Percentiles rank a stretch among this genome's conserved stretches.
Evolutionary conservation across 768 basidiomycete genomes (phyloP).

Genomic region (Lentinus tigrinus): DNA sequence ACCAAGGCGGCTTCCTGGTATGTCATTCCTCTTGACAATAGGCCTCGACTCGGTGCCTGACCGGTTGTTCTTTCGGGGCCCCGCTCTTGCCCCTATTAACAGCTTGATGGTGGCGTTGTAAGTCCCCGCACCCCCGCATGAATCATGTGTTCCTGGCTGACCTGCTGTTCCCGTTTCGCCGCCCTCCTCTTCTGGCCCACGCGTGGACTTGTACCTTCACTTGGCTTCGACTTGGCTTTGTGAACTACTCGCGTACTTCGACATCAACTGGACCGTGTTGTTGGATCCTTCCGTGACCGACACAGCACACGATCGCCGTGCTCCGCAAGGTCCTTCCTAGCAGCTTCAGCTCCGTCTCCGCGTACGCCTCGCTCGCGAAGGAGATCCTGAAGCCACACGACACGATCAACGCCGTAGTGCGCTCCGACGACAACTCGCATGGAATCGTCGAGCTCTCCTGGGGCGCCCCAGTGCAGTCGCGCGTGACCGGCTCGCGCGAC

Average conservation of each 20-base stretch:
- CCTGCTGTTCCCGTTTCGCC: neutral
- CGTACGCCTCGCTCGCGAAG: conserved; percentile 66
- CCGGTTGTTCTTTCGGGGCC: conserved; percentile 4
- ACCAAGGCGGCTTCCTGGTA: conserved; percentile 82
- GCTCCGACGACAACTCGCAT: conserved; percentile 47
- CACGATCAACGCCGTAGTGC: conserved; percentile 62
- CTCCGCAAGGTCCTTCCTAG: conserved; percentile 59
- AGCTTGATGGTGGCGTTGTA: conserved; percentile 82
- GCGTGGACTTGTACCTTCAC: neutral
- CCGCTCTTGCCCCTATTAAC: conserved; percentile 11
- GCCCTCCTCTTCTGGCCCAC: neutral
- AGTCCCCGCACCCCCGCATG: conserved; percentile 25
- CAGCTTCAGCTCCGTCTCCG: conserved; percentile 54
- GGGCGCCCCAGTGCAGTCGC: conserved; percentile 50
- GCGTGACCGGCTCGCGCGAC: conserved; percentile 26
- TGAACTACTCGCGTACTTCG: too few relatives aligned
- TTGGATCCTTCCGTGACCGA: neutral
- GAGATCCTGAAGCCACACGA: conserved; percentile 76
- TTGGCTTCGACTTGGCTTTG: too few relatives aligned
- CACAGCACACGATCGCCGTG: conserved; percentile 65
- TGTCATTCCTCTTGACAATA: conserved; percentile 31
- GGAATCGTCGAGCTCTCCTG: conserved; percentile 66
- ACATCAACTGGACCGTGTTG: too few relatives aligned
- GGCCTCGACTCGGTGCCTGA: conserved; percentile 2
- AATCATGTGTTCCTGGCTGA: neutral